Evolutionary conservation across 192 early-diverging fungal species (phyloP).

Genomic region (Phycomyces nitens): DNA sequence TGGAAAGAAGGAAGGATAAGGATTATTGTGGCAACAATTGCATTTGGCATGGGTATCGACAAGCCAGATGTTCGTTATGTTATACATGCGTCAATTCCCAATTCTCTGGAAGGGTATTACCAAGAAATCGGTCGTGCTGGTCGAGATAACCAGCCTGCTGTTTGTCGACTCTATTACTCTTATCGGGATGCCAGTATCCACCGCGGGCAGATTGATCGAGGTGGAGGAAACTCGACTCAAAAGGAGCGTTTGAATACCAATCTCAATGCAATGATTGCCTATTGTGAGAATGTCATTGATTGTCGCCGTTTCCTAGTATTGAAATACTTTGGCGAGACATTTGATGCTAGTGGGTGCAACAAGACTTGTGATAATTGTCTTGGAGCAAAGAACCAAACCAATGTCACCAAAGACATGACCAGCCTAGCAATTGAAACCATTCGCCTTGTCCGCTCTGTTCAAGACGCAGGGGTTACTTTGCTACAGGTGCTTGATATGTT

Average conservation of each 20-base stretch:
- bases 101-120: slow-evolving; percentile 64
- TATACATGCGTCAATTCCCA: slow-evolving; percentile 64
- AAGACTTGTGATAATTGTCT: slow-evolving; percentile 88
- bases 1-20: slow-evolving; percentile 62
- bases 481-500: slow-evolving; percentile 71
- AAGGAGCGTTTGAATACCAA: slow-evolving; percentile 72
- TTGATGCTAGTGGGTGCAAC: slow-evolving; percentile 61
- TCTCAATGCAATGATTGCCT: slow-evolving; percentile 66
- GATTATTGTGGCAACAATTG: slow-evolving; percentile 66
- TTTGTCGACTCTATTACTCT: slow-evolving; percentile 79
- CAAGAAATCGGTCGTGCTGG: slow-evolving; percentile 76
- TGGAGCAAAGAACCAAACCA: slow-evolving; percentile 13
- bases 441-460: slow-evolving; percentile 42
- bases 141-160: slow-evolving; percentile 50
- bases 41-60: slow-evolving; percentile 72
- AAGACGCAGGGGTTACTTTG: slow-evolving; percentile 56
- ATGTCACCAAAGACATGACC: slow-evolving; percentile 50
- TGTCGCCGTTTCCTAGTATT: slow-evolving; percentile 83
- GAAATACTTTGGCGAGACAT: slow-evolving; percentile 86
- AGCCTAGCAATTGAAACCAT: slow-evolving; percentile 48
- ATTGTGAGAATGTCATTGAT: slow-evolving; percentile 81
- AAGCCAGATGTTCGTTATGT: slow-evolving; percentile 66
- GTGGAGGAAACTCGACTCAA: slow-evolving; percentile 74
- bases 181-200: slow-evolving; percentile 73
- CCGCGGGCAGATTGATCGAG: slow-evolving; percentile 72